A percentile compares a stretch with the other conserved stretches of the same genome.
These are phyloP conservation scores for Cyclocybe cylindracea DNA, from an alignment of 768 basidiomycete species.

Conservation along the genomic window DNA sequence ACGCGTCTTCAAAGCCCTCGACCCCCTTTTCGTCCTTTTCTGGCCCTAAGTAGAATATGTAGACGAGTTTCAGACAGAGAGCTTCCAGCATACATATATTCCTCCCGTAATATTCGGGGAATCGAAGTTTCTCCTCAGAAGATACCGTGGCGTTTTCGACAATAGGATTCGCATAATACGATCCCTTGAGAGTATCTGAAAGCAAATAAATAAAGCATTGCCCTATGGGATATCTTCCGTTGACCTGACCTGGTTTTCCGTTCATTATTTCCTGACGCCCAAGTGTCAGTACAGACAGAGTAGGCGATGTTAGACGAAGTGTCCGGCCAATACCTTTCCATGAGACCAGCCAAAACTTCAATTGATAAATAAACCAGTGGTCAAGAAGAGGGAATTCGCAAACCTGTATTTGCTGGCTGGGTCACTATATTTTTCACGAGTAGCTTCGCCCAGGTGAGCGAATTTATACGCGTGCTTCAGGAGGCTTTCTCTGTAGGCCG, in stretches of 20 bases:
- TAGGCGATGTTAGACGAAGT: background rate
- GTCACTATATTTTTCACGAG: conserved; percentile 77
- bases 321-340: conserved; percentile 64
- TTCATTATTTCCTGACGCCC: conserved; percentile 87
- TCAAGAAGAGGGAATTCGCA: conserved; percentile 14
- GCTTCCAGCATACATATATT: conserved; percentile 74
- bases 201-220: background rate
- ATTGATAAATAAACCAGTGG: too few relatives aligned
- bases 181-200: conserved; percentile 84
- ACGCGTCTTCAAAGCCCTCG: conserved; percentile 81
- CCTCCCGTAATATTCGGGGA: conserved; percentile 83
- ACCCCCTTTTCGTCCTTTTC: conserved; percentile 53
- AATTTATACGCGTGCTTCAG: conserved; percentile 78
- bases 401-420: conserved; percentile 75
- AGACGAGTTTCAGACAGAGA: background rate
- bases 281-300: background rate
- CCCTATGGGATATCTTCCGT: background rate
- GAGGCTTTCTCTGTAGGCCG: conserved; percentile 63
- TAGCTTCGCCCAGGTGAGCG: conserved; percentile 63
- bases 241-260: conserved; percentile 68
- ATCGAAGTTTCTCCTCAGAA: conserved; percentile 48
- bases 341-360: conserved; percentile 95
- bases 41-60: conserved; percentile 53
- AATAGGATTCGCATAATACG: conserved; percentile 89
- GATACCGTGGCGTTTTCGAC: conserved; percentile 67